These are phyloP conservation scores for Agaricus sinodeliciosus DNA, from an alignment of 768 basidiomycete species.

Conservation along the genomic window DNA sequence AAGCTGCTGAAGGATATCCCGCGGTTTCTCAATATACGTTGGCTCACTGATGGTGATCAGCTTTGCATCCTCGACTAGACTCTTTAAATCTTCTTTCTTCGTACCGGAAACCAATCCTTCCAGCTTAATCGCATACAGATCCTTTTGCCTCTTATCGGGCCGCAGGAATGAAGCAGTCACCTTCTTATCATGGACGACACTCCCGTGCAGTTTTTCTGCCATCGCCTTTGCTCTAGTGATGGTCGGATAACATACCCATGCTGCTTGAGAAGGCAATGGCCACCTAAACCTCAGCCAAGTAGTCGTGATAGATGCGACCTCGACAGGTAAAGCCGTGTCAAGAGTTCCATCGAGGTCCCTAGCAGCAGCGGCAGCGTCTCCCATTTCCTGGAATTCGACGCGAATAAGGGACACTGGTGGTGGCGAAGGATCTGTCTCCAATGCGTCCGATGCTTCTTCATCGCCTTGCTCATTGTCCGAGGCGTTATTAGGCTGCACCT, in stretches of 20 bases:
- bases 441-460: neutral
- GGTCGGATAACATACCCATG: constrained; percentile 40
- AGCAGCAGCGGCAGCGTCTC: constrained; percentile 4
- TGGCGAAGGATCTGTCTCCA: neutral
- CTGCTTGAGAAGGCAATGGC: constrained; percentile 34
- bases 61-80: constrained; percentile 22
- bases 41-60: constrained; percentile 25
- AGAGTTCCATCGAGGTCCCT: neutral
- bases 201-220: constrained; percentile 32
- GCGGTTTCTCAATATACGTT: constrained; percentile 28
- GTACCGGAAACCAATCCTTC: constrained; percentile 33
- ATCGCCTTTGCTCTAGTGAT: constrained; percentile 36
- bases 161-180: constrained; percentile 33
- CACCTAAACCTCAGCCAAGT: constrained; percentile 33
- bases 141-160: constrained; percentile 25
- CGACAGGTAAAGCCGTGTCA: constrained; percentile 1
- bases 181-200: constrained; percentile 29
- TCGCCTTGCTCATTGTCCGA: neutral
- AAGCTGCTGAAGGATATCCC: constrained; percentile 24
- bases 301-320: neutral
- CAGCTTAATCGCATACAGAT: constrained; percentile 36
- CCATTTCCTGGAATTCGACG: constrained; percentile 8
- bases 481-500: neutral
- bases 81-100: constrained; percentile 24
- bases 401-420: neutral